These are phyloP conservation scores for Fomitopsis serialis DNA, from an alignment of 768 basidiomycete species.

Conservation along the genomic window DNA sequence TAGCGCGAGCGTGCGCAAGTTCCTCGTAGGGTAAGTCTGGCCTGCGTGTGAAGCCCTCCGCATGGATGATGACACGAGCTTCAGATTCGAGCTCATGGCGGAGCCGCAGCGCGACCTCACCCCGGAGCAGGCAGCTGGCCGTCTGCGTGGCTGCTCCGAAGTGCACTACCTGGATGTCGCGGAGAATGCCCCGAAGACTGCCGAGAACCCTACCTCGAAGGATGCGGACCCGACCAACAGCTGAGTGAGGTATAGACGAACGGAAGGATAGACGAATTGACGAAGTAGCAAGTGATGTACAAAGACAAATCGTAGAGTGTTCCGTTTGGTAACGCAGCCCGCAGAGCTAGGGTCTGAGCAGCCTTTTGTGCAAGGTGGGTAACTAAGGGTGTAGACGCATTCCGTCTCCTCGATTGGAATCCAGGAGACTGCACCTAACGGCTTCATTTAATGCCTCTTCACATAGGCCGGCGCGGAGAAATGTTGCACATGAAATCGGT, in stretches of 20 bases:
- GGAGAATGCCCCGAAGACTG: neutral
- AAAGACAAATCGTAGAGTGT: no score
- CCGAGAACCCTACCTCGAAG: neutral
- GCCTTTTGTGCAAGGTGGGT: no score
- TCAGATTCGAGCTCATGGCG: constrained; percentile 84
- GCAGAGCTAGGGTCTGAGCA: no score
- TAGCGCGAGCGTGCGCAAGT: constrained; percentile 80
- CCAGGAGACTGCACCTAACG: no score
- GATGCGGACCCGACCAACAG: constrained; percentile 1
- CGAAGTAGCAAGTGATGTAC: no score
- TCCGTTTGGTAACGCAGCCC: no score
- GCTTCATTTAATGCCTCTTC: no score
- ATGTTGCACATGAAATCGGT: neutral
- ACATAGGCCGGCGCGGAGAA: neutral
- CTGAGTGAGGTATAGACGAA: neutral
- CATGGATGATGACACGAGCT: constrained; percentile 1
- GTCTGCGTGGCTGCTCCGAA: constrained; percentile 49
- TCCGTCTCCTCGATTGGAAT: no score
- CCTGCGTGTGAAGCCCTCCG: neutral
- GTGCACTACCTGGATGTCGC: constrained; percentile 52
- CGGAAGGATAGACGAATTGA: no score
- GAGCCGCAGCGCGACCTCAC: constrained; percentile 90
- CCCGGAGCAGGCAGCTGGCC: constrained; percentile 77
- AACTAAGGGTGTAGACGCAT: no score
- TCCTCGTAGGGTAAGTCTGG: constrained; percentile 73